Evolutionary conservation across 2,329 filamentous ascomycete genomes (phyloP).

Genomic region (Alternaria alternata): DNA sequence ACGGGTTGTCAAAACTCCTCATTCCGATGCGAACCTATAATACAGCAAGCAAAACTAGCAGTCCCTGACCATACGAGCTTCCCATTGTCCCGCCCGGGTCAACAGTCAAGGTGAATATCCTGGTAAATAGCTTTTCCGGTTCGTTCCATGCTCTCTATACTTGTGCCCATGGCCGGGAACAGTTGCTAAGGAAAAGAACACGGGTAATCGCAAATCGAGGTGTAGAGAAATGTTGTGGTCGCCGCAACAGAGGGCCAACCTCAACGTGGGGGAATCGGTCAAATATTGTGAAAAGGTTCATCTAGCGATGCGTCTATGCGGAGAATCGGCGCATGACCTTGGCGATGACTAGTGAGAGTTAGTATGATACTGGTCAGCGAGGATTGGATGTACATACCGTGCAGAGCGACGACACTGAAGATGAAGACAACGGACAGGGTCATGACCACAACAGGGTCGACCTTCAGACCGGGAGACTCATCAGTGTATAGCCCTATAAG

Average conservation of each 20-base stretch:
- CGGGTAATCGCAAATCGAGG: constrained; percentile 13
- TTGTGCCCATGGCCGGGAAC: constrained; percentile 23
- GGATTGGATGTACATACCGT: constrained; percentile 71
- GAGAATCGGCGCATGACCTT: constrained; percentile 92
- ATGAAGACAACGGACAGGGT: constrained; percentile 98
- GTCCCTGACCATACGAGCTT: constrained; percentile 20
- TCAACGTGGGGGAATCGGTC: constrained; percentile 15
- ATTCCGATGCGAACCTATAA: constrained; percentile 43
- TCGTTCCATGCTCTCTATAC: constrained; percentile 11
- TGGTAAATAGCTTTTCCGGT: constrained; percentile 34
- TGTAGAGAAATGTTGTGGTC: constrained; percentile 12
- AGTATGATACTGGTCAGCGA: constrained; percentile 6
- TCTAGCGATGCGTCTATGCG: constrained; percentile 50
- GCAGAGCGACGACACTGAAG: constrained; percentile 95
- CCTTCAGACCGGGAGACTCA: constrained; percentile 95
- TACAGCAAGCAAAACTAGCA: constrained; percentile 42
- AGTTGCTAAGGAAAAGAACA: constrained; percentile 13
- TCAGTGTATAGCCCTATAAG: constrained; percentile 90
- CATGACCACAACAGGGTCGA: constrained; percentile 96
- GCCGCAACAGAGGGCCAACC: constrained; percentile 34
- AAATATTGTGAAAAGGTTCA: constrained; percentile 13
- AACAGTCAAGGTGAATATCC: constrained; percentile 22
- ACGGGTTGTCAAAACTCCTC: constrained; percentile 19
- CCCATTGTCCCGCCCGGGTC: constrained; percentile 12
- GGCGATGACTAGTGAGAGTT: constrained; percentile 76